Conservation (phyloP, 306 rosid genomes). For the Potentilla sterilis region DNA sequence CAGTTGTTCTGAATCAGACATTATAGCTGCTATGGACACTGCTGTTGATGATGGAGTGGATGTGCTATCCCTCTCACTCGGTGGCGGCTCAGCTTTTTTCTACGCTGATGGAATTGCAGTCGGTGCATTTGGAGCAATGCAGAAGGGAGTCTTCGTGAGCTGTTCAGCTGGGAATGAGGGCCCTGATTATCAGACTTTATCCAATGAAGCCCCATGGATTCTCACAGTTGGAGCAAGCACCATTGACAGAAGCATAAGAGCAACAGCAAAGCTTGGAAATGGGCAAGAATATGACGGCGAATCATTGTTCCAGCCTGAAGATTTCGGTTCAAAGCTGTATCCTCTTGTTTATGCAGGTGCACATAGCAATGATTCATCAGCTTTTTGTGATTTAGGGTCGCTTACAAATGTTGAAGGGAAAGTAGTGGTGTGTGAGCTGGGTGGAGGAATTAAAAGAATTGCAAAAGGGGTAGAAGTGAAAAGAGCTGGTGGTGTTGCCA, state of each 20-base stretch:
- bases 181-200: slow-evolving; percentile 37
- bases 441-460: slow-evolving; percentile 11
- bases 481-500: slow-evolving; percentile 42
- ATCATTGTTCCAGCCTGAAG: slow-evolving; percentile 23
- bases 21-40: slow-evolving; percentile 32
- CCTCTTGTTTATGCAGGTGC: slow-evolving; percentile 49
- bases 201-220: slow-evolving; percentile 78
- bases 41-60: slow-evolving; percentile 55
- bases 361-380: slow-evolving; percentile 11
- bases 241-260: slow-evolving; percentile 47
- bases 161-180: slow-evolving; percentile 65
- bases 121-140: slow-evolving; percentile 62
- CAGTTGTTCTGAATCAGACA: slow-evolving; percentile 24
- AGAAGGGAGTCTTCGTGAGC: slow-evolving; percentile 72
- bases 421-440: slow-evolving; percentile 48
- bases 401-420: slow-evolving; percentile 31
- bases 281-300: slow-evolving; percentile 35
- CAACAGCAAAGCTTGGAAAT: slow-evolving; percentile 43
- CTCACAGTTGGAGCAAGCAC: slow-evolving; percentile 48
- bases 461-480: slow-evolving; percentile 32
- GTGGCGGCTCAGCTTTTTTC: slow-evolving; percentile 31
- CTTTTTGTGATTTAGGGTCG: background rate
- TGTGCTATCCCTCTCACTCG: slow-evolving; percentile 61
- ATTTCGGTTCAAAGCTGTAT: slow-evolving; percentile 20
- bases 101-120: slow-evolving; percentile 51